Percentiles rank a stretch among this genome's conserved stretches.
Evolutionary conservation across 116 monocot species (phyloP).

Genomic region (Iris pallida): DNA sequence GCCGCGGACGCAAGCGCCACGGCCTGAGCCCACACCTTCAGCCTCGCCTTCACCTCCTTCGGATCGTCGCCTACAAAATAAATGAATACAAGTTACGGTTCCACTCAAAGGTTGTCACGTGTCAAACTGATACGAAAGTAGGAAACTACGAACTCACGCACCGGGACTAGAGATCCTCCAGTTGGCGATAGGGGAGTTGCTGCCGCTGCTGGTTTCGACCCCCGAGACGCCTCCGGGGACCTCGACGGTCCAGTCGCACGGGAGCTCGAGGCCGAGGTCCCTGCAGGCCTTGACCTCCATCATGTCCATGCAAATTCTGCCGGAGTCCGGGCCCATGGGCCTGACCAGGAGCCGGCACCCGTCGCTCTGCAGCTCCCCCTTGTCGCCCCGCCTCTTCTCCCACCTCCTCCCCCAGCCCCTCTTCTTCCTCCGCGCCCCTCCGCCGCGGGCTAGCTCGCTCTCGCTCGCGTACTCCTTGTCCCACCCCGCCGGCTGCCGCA

Average conservation of each 20-base stretch:
- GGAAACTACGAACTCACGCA: not conserved
- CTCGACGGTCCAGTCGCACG: slow-evolving; percentile 58
- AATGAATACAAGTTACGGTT: not conserved
- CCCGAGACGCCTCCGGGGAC: slow-evolving; percentile 25
- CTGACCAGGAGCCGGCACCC: slow-evolving; percentile 19
- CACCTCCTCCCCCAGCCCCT: not conserved
- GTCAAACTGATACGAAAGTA: not conserved
- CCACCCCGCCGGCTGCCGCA: too few relatives aligned
- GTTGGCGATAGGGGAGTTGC: slow-evolving; percentile 15
- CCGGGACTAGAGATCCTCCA: slow-evolving; percentile 27
- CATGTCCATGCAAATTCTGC: slow-evolving; percentile 49
- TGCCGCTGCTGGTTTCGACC: slow-evolving; percentile 30
- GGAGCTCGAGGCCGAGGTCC: slow-evolving; percentile 55
- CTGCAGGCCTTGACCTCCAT: slow-evolving; percentile 64
- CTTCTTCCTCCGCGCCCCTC: slow-evolving; percentile 24
- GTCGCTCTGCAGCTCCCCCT: too few relatives aligned
- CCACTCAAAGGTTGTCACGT: not conserved
- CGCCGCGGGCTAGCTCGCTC: not conserved
- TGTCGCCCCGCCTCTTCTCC: not conserved
- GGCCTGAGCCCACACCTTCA: slow-evolving; percentile 65
- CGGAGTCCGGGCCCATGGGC: slow-evolving; percentile 5
- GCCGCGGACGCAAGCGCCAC: slow-evolving; percentile 44
- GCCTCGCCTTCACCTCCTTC: slow-evolving; percentile 47
- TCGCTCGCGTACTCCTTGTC: slow-evolving; percentile 19
- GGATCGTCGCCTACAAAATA: slow-evolving; percentile 40